Evolutionary conservation across 2,329 filamentous ascomycete species (phyloP), one percentile per base, ranked within the genome.

Genomic region (Talaromyces verruculosus): DNA sequence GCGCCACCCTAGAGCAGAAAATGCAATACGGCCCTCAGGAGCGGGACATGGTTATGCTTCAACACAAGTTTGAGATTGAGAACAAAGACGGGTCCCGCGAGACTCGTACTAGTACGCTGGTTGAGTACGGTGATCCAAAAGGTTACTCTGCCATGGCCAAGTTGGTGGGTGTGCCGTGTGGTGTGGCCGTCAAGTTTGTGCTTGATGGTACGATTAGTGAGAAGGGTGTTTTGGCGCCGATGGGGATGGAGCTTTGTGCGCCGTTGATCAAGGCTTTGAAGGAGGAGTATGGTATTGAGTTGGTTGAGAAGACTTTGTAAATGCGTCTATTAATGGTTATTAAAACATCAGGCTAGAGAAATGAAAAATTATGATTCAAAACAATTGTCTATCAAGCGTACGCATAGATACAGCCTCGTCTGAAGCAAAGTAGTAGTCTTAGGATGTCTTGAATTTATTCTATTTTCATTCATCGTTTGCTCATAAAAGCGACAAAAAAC

Each of bases 1-100:
- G 93, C 82, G 92, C 91, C 37, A 91, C 88, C 2, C 86, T 97
- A 35, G 92, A 96, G 84, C 82, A 91, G 84, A 96, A 96, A 88
- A 96, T 96, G 91, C 87, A 91, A 79, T 97, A 89, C 79, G 90
- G 87, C 74, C 84, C 90, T 72, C 89, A 86, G 68, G 92, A 97
- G 87, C 89, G 93, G 67, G 93, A 96, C 79, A 83, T 96, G 70
- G 91, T 95, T 69, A 87, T 91, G 81, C 74, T 83, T 41, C 81
- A 83, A 72, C 81, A 83, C 73, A 81, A 78, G 82, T 96, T 96
- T 35, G 65, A 66, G 33, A 68, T 68, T 39, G 66, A 68, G 49
- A 60, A 68, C 61, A 66, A 65, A 53, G 67, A 68, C 22, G 67
- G 67, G 13, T 63, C 53, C 30, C 58, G 58, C 15, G 67, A 68